phyloP scores from a whole-genome alignment of 345 rosid species.

The Arabis alpina region DNA sequence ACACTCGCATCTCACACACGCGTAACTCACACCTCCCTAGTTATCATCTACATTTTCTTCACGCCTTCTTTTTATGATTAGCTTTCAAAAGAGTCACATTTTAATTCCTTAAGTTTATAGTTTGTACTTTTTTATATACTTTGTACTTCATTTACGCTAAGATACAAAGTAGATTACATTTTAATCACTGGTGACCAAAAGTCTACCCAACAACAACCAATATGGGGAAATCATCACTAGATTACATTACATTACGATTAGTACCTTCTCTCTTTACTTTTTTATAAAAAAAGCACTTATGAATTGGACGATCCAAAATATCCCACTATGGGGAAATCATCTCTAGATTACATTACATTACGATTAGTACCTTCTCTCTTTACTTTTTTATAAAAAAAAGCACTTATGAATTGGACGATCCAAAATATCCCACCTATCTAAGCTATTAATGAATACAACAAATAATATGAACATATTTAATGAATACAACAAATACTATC shows the following conservation, averaged over 20 bases:
- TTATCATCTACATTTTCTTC: constrained; percentile 34
- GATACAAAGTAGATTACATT: too few relatives aligned
- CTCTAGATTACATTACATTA: constrained; percentile 2
- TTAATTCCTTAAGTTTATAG: neutral
- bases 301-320: constrained; percentile 19
- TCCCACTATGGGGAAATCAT: constrained; percentile 2
- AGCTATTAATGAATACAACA: neutral
- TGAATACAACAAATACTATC: neutral
- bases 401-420: constrained; percentile 15
- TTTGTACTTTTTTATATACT: constrained; percentile 7
- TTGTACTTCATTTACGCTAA: too few relatives aligned
- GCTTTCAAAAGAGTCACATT: constrained; percentile 14
- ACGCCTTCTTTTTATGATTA: constrained; percentile 28
- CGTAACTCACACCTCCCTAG: neutral
- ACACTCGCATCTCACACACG: constrained; percentile 36
- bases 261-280: neutral
- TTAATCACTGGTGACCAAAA: constrained; percentile 15
- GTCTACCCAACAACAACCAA: constrained; percentile 38
- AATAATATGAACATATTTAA: neutral
- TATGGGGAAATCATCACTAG: constrained; percentile 6
- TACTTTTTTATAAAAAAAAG: neutral
- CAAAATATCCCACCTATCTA: constrained; percentile 6
- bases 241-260: neutral
- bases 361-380: neutral
- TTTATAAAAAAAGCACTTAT: neutral